phyloP scores from a whole-genome alignment of 495 filamentous ascomycete species.

The Aspergillus cristatus region DNA sequence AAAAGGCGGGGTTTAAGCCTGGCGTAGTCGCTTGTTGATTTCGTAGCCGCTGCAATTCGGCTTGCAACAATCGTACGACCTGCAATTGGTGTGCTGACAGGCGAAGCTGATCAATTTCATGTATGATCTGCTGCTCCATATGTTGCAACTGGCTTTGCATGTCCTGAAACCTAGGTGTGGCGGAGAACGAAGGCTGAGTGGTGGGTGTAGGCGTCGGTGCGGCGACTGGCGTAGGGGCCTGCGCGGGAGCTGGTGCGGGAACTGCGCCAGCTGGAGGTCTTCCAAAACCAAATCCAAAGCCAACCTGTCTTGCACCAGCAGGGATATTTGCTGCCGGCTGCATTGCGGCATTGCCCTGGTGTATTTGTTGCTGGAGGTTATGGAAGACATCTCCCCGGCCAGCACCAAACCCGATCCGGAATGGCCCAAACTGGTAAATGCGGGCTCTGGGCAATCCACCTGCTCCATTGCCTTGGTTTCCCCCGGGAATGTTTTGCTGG shows the following conservation, averaged over 20 bases:
- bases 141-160: conserved; percentile 51
- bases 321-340: conserved; percentile 23
- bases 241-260: conserved; percentile 1
- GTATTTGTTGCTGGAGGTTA: conserved; percentile 42
- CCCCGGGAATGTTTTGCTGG: conserved; percentile 18
- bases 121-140: conserved; percentile 56
- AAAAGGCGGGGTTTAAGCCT: background rate
- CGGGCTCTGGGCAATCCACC: conserved; percentile 33
- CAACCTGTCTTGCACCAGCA: conserved; percentile 29
- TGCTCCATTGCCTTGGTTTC: conserved; percentile 20
- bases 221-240: background rate
- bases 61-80: conserved; percentile 46
- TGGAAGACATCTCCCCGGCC: conserved; percentile 44
- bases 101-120: conserved; percentile 50
- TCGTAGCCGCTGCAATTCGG: conserved; percentile 55
- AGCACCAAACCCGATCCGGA: conserved; percentile 50
- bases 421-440: conserved; percentile 46
- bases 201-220: conserved; percentile 9
- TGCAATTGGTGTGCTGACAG: conserved; percentile 48
- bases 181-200: background rate
- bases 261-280: conserved; percentile 21
- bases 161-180: conserved; percentile 11
- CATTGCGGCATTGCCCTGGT: conserved; percentile 29
- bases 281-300: conserved; percentile 37
- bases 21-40: conserved; percentile 26